phyloP scores from a whole-genome alignment of 2,329 filamentous ascomycete genomes.

The Colletotrichum truncatum region DNA sequence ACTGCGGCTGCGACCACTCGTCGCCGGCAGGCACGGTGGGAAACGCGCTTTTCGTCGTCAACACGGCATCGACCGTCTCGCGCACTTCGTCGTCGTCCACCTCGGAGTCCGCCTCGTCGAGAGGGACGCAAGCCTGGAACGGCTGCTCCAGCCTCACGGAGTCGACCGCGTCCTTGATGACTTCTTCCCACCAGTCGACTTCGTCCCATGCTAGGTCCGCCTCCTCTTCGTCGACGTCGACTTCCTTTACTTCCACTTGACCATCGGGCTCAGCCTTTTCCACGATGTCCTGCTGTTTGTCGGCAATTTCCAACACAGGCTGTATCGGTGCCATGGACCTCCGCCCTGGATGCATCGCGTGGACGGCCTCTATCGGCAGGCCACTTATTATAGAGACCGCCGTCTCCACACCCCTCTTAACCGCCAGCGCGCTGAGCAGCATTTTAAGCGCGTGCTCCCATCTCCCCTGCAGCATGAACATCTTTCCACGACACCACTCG shows the following conservation, averaged over 20 bases:
- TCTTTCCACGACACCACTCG: slow-evolving; percentile 29
- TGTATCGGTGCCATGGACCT: not conserved
- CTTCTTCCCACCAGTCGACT: slow-evolving; percentile 25
- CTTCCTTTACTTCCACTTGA: slow-evolving; percentile 4
- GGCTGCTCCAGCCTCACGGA: slow-evolving; percentile 19
- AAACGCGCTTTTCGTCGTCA: slow-evolving; percentile 17
- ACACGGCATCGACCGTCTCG: slow-evolving; percentile 27
- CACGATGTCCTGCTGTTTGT: not conserved
- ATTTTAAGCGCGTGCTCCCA: slow-evolving; percentile 30
- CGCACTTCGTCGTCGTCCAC: slow-evolving; percentile 25
- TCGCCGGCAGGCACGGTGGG: slow-evolving; percentile 19
- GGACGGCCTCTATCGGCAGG: slow-evolving; percentile 10
- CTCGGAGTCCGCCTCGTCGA: slow-evolving; percentile 29
- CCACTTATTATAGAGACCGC: slow-evolving; percentile 19
- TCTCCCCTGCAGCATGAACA: slow-evolving; percentile 29
- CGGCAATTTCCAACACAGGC: not conserved
- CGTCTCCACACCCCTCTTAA: slow-evolving; percentile 15
- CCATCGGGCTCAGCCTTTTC: not conserved
- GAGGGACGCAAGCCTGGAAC: slow-evolving; percentile 18
- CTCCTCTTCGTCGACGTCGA: not conserved
- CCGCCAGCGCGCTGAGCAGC: slow-evolving; percentile 24
- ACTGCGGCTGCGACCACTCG: slow-evolving; percentile 30
- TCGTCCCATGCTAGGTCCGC: slow-evolving; percentile 14
- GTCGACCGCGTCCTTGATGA: slow-evolving; percentile 29
- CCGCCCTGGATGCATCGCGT: slow-evolving; percentile 9